These are phyloP conservation scores for Calonectria crousiana DNA, from an alignment of 2,329 filamentous ascomycete genomes.

Conservation along the genomic window DNA sequence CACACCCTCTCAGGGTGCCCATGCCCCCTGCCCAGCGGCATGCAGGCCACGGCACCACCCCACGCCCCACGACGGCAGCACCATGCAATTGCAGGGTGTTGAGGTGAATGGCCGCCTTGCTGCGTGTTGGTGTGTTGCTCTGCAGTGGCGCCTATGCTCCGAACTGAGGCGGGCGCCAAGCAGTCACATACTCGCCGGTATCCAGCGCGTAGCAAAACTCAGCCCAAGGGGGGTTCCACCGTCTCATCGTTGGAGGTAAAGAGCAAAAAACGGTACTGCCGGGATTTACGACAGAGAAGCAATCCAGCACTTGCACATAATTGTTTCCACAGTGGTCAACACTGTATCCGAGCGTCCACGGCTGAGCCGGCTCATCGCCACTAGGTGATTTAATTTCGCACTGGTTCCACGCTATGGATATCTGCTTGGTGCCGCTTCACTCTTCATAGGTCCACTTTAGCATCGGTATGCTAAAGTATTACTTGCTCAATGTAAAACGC, in stretches of 20 bases:
- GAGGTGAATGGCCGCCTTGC: not conserved
- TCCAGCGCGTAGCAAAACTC: conserved; percentile 2
- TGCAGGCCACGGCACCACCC: conserved; percentile 31
- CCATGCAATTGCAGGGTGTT: conserved; percentile 22
- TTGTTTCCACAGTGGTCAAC: conserved; percentile 3
- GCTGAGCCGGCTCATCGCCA: not conserved
- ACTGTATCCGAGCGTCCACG: conserved; percentile 8
- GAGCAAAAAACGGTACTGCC: not conserved
- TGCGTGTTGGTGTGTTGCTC: conserved; percentile 7
- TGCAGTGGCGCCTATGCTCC: conserved; percentile 9
- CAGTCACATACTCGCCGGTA: not conserved
- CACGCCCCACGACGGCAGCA: conserved; percentile 29
- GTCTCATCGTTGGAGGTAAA: not conserved
- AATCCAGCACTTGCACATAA: not conserved
- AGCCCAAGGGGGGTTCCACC: not conserved
- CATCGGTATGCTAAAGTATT: not conserved
- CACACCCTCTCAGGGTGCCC: conserved; percentile 17
- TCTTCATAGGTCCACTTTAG: not conserved
- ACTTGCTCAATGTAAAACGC: conserved; percentile 1
- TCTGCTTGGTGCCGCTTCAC: not conserved
- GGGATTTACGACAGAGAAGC: not conserved
- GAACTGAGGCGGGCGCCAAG: not conserved
- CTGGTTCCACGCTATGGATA: not conserved
- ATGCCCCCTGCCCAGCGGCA: conserved; percentile 20
- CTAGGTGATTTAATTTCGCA: conserved; percentile 2